These are phyloP conservation scores for Blakeslea trispora DNA, from an alignment of 371 early-diverging fungal species.

Conservation along the genomic window DNA sequence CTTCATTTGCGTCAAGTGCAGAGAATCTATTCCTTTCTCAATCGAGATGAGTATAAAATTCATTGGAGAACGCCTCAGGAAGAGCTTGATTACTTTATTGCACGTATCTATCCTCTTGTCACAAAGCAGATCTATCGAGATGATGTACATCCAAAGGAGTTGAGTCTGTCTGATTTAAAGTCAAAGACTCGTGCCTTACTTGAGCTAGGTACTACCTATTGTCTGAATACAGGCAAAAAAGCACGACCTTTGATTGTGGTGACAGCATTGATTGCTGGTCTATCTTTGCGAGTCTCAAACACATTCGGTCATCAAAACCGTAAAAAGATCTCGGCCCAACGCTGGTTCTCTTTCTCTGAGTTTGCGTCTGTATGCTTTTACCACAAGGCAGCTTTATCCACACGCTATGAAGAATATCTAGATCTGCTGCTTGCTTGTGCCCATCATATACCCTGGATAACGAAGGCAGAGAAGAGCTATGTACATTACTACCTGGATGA, in stretches of 20 bases:
- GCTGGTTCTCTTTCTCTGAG: background rate
- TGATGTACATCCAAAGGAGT: background rate
- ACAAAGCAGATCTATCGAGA: background rate
- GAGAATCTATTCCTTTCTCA: background rate
- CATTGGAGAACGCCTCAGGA: background rate
- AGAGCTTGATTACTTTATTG: background rate
- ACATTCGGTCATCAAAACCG: background rate
- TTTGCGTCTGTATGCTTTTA: background rate
- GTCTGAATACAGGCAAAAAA: background rate
- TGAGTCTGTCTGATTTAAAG: background rate
- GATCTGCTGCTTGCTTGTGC: background rate
- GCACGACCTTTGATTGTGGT: background rate
- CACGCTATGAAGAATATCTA: background rate
- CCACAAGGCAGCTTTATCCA: background rate
- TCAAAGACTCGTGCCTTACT: background rate
- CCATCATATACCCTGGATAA: background rate
- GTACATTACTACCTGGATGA: background rate
- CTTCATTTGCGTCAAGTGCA: background rate
- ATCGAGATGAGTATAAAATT: background rate
- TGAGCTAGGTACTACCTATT: background rate
- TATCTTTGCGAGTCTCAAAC: background rate
- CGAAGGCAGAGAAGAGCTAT: background rate
- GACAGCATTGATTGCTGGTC: background rate
- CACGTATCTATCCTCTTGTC: background rate
- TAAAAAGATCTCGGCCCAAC: background rate